phyloP scores from a whole-genome alignment of 768 basidiomycete species.

The Imleria badia region DNA sequence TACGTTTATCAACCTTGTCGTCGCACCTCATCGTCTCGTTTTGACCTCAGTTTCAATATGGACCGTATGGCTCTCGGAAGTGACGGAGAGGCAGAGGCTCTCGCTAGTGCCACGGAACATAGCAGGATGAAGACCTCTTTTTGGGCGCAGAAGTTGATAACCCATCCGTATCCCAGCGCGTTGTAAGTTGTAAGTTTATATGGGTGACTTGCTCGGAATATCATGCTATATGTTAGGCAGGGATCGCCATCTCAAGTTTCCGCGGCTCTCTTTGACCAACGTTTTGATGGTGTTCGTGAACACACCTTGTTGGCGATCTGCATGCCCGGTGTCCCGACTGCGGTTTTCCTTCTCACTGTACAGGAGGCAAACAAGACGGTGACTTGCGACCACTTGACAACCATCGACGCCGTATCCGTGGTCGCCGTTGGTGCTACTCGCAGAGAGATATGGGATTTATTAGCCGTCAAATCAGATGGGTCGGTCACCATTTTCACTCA shows the following conservation, averaged over 20 bases:
- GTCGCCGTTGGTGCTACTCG: conserved; percentile 65
- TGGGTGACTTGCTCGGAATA: not conserved
- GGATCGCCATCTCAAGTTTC: conserved; percentile 36
- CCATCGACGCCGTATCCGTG: conserved; percentile 49
- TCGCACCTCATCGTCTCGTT: conserved; percentile 48
- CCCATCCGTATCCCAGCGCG: conserved; percentile 43
- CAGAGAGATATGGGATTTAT: conserved; percentile 60
- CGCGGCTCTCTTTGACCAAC: conserved; percentile 62
- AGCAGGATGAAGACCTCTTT: conserved; percentile 68
- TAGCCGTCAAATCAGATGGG: conserved; percentile 60
- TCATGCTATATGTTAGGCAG: conserved; percentile 14
- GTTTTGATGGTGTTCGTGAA: conserved; percentile 54
- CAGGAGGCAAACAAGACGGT: conserved; percentile 41
- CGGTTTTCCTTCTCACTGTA: conserved; percentile 51
- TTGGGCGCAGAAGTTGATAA: conserved; percentile 66
- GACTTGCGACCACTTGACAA: conserved; percentile 38
- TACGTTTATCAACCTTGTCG: conserved; percentile 55
- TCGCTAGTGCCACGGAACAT: conserved; percentile 48
- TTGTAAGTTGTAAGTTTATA: conserved; percentile 45
- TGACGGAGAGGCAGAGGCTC: conserved; percentile 42
- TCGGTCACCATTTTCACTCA: conserved; percentile 61
- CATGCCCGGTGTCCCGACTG: conserved; percentile 44
- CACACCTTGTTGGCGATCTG: conserved; percentile 58
- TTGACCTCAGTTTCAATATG: conserved; percentile 59
- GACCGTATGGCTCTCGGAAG: conserved; percentile 69